These are phyloP conservation scores for Epichloe sp. DNA, from an alignment of 2,329 filamentous ascomycete species.

Conservation along the genomic window DNA sequence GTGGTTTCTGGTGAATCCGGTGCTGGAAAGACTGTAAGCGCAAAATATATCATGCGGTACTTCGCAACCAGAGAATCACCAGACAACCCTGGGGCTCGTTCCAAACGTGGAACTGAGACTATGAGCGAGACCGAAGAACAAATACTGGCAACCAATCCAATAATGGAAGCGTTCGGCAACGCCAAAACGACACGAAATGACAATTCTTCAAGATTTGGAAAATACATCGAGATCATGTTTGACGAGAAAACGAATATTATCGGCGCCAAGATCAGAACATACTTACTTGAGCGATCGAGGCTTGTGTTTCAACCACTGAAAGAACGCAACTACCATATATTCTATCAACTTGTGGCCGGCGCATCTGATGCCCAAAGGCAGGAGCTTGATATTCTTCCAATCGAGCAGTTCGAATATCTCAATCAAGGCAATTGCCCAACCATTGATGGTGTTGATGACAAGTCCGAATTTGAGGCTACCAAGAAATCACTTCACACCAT, in stretches of 20 bases:
- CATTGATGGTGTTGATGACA: constrained; percentile 93
- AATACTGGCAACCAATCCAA: constrained; percentile 94
- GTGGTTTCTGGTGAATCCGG: constrained; percentile 99
- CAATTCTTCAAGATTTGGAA: constrained; percentile 97
- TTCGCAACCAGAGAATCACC: constrained; percentile 95
- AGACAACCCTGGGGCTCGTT: constrained; percentile 66
- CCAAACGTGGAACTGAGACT: constrained; percentile 59
- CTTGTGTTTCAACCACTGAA: constrained; percentile 95
- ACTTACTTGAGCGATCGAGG: constrained; percentile 86
- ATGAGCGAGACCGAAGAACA: constrained; percentile 99
- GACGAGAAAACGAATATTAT: constrained; percentile 92
- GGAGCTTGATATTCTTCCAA: constrained; percentile 63
- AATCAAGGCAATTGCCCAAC: constrained; percentile 87
- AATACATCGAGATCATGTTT: constrained; percentile 99
- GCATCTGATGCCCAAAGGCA: constrained; percentile 73
- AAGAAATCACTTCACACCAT: constrained; percentile 78
- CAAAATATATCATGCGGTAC: constrained; percentile 99
- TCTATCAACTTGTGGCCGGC: constrained; percentile 92
- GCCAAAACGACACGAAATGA: constrained; percentile 99
- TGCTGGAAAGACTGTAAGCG: constrained; percentile 97
- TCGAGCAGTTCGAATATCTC: constrained; percentile 89
- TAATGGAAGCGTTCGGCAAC: constrained; percentile 99
- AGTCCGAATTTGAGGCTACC: constrained; percentile 82
- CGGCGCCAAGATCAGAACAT: constrained; percentile 92
- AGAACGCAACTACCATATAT: constrained; percentile 98